Evolutionary conservation across 345 rosid species (phyloP), one percentile per base, ranked within the genome.

Genomic region (Ceriops decandra): DNA sequence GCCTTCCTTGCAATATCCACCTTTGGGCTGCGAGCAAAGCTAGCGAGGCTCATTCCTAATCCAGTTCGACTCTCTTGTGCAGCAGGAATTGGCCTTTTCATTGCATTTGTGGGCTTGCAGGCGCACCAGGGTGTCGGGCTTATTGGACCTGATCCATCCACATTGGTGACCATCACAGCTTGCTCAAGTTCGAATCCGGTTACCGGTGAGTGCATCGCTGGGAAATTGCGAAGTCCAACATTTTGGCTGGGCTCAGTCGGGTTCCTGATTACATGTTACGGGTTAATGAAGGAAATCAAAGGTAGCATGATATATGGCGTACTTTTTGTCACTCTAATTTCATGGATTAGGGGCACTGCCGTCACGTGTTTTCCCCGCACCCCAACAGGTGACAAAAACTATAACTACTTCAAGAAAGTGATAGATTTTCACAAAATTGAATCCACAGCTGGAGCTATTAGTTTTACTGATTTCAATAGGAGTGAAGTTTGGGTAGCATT

Each of bases 271-370:
- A 84, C 89, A 10, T 78, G 87, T 52, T 89, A 67, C 24, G 97
- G 97, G 68, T 66, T 88, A 36, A 84, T 82, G 89, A 93, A 85
- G 69, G 81, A 80, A 16, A 56, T 88, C 5, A 93, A 89, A 67
- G 96, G 98, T 0, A 85, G 97, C 75, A 91, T 93, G 95, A 88
- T 91, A 17, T 88, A 81, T 58, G 97, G 98, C 0, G 84, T 89
- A 32, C 53, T 88, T 1, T 83, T 86, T 46, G 89, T 89, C 4
- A 91, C 98, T 2, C 61, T 82, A 7, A 35, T 91, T 64, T 93
- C 98, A 27, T 93, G 98, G 98, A 72, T 89, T 67, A 82, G 97
- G 67, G 85, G 82, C 68, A 91, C 96, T 20, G n/a, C 73, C 3
- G 89, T 93, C 15, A 86, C 98, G 20, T 79, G 33, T 53, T 93